Percentiles rank a stretch among this genome's conserved stretches.
Conservation (phyloP, 768 basidiomycete genomes). For the Coprinopsis strossmayeri region DNA sequence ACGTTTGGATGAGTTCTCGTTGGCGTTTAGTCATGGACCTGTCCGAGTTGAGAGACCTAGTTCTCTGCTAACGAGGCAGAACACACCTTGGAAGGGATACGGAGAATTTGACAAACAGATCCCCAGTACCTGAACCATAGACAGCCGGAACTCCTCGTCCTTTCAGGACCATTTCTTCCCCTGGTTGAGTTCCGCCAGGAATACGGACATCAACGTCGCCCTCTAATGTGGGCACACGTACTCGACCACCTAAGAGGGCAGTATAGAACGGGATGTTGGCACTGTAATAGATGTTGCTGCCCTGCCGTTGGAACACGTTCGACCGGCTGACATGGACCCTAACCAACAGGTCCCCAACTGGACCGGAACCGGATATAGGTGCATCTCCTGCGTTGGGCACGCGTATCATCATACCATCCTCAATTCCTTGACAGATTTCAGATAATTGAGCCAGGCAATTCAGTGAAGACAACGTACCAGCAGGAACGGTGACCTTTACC, state of each 20-base stretch:
- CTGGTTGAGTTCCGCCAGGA: conserved; percentile 89
- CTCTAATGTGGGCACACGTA: conserved; percentile 90
- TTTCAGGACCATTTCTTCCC: conserved; percentile 94
- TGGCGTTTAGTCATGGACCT: conserved; percentile 83
- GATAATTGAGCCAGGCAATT: conserved; percentile 7
- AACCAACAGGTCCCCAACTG: conserved; percentile 79
- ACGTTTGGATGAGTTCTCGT: conserved; percentile 81
- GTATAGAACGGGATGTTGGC: conserved; percentile 86
- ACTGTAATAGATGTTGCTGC: conserved; percentile 84
- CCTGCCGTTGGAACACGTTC: conserved; percentile 84
- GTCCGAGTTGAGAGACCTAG: conserved; percentile 9
- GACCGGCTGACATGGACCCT: conserved; percentile 81
- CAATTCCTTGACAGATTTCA: conserved; percentile 63
- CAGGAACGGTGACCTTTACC: conserved; percentile 77
- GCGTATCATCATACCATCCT: conserved; percentile 90
- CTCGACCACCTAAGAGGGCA: conserved; percentile 89
- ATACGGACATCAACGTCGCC: conserved; percentile 94
- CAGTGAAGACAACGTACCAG: conserved; percentile 49
- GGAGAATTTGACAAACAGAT: conserved; percentile 84
- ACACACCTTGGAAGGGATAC: conserved; percentile 86
- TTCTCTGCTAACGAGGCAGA: background rate
- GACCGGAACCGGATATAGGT: conserved; percentile 72
- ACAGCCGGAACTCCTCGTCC: conserved; percentile 73
- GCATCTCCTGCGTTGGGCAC: conserved; percentile 80
- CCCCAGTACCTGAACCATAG: conserved; percentile 58